Base-by-base conservation (phyloP, 2,329 filamentous ascomycete genomes). In the Arthrobotrys iridis region DNA sequence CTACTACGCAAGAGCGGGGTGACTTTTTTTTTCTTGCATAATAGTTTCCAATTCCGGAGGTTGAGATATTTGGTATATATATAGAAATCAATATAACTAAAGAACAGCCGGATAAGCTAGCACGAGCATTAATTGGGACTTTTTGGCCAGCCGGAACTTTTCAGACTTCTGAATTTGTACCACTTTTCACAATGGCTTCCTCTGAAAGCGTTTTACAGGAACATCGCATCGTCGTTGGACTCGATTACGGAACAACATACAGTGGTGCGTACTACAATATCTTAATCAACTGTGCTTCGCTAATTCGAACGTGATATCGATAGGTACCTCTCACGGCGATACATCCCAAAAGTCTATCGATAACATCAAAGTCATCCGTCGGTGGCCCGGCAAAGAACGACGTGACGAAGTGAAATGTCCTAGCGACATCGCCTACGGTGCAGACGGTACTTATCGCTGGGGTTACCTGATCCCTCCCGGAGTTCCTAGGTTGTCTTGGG, bases 321-420 rank as follows among this genome's bases (percentile, higher is more conserved):
- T 50, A 76, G 72, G 72, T 11, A 59, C 37, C 10, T 48, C 72
- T 2, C 64, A 70, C 15, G 72, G 72, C 20, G 59, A 76, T 40
- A 76, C 72, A 28, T 68, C 71, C 8, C 71, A 75, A 37, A 75
- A 75, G n/a, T 62, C 35, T n/a, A 71, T 70, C 43, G 72, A 76
- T 22, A 66, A 70, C 15, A 62, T 76, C 45, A 76, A 71, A 60
- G 65, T 66, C 41, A 52, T 76, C 50, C 50, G 62, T 15, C 40
- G 66, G 18, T 76, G 66, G 64, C 72, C 72, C 5, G 72, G 72
- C 5, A 71, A 65, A 46, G 65, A 76, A 48, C 64, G 65, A n/a
- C 64, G 59, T 15, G 65, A 71, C 11, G 63, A 70, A 45, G 72
- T 48, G 2, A 76, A 76, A 76, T 68, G 62, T 15, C 72, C 72